Base-by-base conservation (phyloP, 305 asterid species). In the Plantago coronopus region DNA sequence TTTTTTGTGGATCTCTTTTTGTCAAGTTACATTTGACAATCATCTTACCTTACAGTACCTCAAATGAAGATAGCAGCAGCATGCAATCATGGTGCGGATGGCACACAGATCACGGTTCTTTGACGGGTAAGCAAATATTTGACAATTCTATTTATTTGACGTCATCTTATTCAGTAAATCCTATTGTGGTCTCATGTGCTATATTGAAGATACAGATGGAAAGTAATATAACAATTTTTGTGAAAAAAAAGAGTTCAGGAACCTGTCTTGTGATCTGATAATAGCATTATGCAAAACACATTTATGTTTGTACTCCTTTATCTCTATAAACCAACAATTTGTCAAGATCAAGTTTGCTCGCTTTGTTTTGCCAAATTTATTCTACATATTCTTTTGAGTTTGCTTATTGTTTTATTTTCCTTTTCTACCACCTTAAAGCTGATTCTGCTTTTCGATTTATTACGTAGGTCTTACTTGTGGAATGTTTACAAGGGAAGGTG, bases 21-120 rank as follows among this genome's bases (percentile, higher is more conserved):
- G 22, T 46, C 58, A 22, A 60, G 53, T 72, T 44, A 69, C 16
- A 20, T 44, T 61, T 62, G 54, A 22, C 66, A 21, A 51, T 61
- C 46, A 54, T 66, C 38, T 61, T 63, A 54, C 44, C 44, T 66
- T 62, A 70, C 79, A 79, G 89, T 69, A 71, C 66, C 61, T 63
- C 69, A 48, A 54, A 54, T 59, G 80, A 69, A 64, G 85, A 79
- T 61, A 69, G 64, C 53, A 79, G 76, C 61, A 61, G 83, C 54
- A 71, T 82, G 78, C 83, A 96, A 61, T 85, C 96, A 29, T 88
- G 98, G 98, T 91, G 98, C 16, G 96, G 98, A 59, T 91, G 98
- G 95, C 98, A 91, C 72, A 91, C 98, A 18, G 98, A 91, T 76
- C 98, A 88, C 27, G 95, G 98, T 65, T 88, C 95, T 59, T 86